Base-by-base conservation (phyloP, 495 filamentous ascomycete species). In the Trichodelitschia bisporula region DNA sequence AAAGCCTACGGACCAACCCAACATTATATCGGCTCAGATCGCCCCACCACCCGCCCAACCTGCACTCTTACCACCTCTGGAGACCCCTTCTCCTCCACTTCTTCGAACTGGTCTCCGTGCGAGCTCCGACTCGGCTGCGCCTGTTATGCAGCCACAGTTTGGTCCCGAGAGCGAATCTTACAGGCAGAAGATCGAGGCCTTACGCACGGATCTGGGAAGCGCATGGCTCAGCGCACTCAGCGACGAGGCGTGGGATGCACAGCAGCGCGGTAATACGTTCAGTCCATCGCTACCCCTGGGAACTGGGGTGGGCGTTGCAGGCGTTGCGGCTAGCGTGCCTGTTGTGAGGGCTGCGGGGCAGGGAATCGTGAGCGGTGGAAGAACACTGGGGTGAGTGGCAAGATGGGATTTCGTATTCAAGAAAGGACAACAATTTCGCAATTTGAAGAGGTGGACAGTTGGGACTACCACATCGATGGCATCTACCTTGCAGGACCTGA, bases 221-320 rank as follows among this genome's bases (percentile, higher is more conserved):
- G 70, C 67, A 29, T 97, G 89, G 64, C 60, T 93, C 18, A 79
- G 67, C 36, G 75, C 79, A 3, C 59, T 95, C 27, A 71, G 69
- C 34, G 86, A 91, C 38, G 73, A 79, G 42, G 57, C 61, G n/a
- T 72, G 61, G 66, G 55, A 53, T 34, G n/a, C n/a, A n/a, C n/a
- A n/a, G n/a, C n/a, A n/a, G n/a, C n/a, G n/a, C n/a, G n/a, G n/a
- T n/a, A n/a, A n/a, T n/a, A n/a, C n/a, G n/a, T n/a, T n/a, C n/a
- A n/a, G n/a, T n/a, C n/a, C n/a, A n/a, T n/a, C n/a, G n/a, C n/a
- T n/a, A n/a, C n/a, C n/a, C n/a, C n/a, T n/a, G n/a, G n/a, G n/a
- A n/a, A n/a, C n/a, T n/a, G n/a, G n/a, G n/a, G n/a, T n/a, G n/a
- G n/a, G n/a, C n/a, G n/a, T n/a, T n/a, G n/a, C n/a, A n/a, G 25